Evolutionary conservation across 2,329 filamentous ascomycete species (phyloP), one percentile per base, ranked within the genome.

Genomic region (Neonectria magnoliae): DNA sequence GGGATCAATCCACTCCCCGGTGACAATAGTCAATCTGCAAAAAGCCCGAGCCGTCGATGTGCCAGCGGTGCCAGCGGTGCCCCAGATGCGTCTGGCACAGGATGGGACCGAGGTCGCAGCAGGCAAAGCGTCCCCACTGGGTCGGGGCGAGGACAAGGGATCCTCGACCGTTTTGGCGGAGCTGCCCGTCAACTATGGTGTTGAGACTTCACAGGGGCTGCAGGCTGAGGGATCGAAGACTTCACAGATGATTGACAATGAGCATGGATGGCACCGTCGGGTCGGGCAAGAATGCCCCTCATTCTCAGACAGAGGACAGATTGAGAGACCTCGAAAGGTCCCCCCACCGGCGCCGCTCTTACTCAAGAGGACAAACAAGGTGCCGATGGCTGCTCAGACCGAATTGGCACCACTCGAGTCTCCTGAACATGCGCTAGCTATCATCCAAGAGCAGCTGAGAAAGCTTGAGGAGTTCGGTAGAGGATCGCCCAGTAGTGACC

Each of bases 201-300:
- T 61, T 50, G 61, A 61, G 29, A 27, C 63, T 58, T 60, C 42
- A 60, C 57, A 60, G 57, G 61, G 62, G 47, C 51, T 59, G 62
- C 51, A 48, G 42, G 62, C 64, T 52, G 62, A 74, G 42, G 57
- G 56, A 33, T 41, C 61, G 36, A 38, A 38, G 36, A 8, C 14
- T 38, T 38, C 36, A 11, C 60, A 66, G 27, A 16, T 20, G 29
- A 55, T 60, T 42, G 58, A 54, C 48, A 57, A 45, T 38, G 60
- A 54, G 25, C 64, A 62, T 33, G 62, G 68, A 38, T 90, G 87
- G 82, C 86, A 90, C 73, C 82, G 80, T 38, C 85, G 88, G 2
- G 78, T 90, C 52, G 88, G 88, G 25, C 86, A 90, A 48, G 79
- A 84, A 22, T 85, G 85, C 59, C 86, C 86, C 22, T 83, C 85